A percentile compares a stretch with the other conserved stretches of the same genome.
These are phyloP conservation scores for Graphium sp. DNA, from an alignment of 2,329 filamentous ascomycete species.

Conservation along the genomic window DNA sequence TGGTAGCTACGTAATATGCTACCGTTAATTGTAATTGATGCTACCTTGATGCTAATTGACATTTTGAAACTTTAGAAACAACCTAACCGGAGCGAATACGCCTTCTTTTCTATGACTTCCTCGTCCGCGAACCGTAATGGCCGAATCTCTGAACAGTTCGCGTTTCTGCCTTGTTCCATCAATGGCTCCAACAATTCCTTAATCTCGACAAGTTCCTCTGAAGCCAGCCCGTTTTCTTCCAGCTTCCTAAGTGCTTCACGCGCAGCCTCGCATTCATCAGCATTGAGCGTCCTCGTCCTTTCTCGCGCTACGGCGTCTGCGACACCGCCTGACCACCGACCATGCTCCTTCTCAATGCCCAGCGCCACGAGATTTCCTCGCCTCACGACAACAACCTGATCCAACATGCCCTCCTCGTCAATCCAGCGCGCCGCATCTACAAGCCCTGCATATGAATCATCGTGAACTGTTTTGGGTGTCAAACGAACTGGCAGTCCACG, in stretches of 20 bases:
- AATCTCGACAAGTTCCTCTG: slow-evolving; percentile 10
- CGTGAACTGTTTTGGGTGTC: slow-evolving; percentile 25
- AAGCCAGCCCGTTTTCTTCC: slow-evolving; percentile 7
- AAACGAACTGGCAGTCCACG: slow-evolving; percentile 19
- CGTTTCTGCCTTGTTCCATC: too few species aligned
- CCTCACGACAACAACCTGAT: slow-evolving; percentile 20
- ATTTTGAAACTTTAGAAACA: too few species aligned
- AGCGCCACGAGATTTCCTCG: slow-evolving; percentile 18
- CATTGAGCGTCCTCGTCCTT: slow-evolving; percentile 12
- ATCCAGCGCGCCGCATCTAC: slow-evolving; percentile 17
- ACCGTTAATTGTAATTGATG: too few species aligned
- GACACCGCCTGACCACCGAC: slow-evolving; percentile 5
- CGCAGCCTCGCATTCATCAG: slow-evolving; percentile 10
- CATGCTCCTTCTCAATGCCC: slow-evolving; percentile 6
- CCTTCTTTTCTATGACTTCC: too few species aligned
- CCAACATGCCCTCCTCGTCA: slow-evolving; percentile 13
- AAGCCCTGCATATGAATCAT: slow-evolving; percentile 24
- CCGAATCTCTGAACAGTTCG: too few species aligned
- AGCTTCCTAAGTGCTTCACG: slow-evolving; percentile 11
- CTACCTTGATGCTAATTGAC: too few species aligned
- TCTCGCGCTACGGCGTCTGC: slow-evolving; percentile 11
- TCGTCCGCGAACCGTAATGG: too few species aligned
- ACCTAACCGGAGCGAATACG: too few species aligned
- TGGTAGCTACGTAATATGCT: too few species aligned
- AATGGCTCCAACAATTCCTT: slow-evolving; percentile 10